Base-by-base conservation (phyloP, 106 monocot species). In the Allium fistulosum region DNA sequence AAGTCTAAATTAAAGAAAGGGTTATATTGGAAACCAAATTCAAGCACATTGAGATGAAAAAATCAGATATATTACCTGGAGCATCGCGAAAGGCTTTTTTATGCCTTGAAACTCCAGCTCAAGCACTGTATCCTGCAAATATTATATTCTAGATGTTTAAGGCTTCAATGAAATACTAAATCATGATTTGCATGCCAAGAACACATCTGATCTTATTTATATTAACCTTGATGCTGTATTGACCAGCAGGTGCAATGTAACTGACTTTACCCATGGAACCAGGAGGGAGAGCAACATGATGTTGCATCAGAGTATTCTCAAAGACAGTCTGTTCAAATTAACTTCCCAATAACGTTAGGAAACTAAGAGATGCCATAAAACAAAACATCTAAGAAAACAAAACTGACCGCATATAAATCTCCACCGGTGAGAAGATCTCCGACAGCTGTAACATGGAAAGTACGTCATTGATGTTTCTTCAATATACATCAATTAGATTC, bases 101-200 rank as follows among this genome's bases (percentile, higher is more conserved):
- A 93, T 75, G 68, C 99, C 99, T 75, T 99, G 99, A 74, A 99
- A 99, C 77, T 99, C 99, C 64, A 99, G 65, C 70, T 99, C 99
- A 63, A 99, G 90, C 11, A 99, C 99, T 22, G 92, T 90, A 67
- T 99, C 99, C 93, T 99, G 78, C 27, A 68, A 68, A 55, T 1
- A 64, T 18, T 15, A 62, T 12, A 51, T 18, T 11, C 11, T 51
- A 22, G 52, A 6, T 12, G 48, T 22, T 22, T 1, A 22, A 22
- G 22, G 22, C 22, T 22, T 22, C 22, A 22, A 22, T 22, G 22
- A 22, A 22, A 22, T 1, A 22, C 22, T 22, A 22, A 22, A 22
- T 22, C 37, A 26, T 53, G 13, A 64, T 22, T 22, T 22, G 22
- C 22, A 22, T 22, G 22, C 22, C 22, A 22, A 22, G 22, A 22